phyloP scores from a whole-genome alignment of 106 monocot species.

The Dioscorea zingiberensis region DNA sequence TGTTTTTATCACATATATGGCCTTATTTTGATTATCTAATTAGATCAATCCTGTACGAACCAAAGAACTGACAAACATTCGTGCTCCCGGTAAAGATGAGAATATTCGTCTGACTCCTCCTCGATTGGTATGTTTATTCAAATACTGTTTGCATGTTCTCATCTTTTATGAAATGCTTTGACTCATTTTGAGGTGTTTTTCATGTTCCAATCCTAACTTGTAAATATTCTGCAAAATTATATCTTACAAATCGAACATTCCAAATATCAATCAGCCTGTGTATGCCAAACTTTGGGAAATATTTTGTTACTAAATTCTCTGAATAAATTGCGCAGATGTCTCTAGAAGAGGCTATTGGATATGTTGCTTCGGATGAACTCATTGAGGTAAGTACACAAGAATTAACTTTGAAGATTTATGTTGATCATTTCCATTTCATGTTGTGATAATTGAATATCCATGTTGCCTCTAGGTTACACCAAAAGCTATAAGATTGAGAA shows the following conservation, averaged over 20 bases:
- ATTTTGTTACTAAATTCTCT: no score
- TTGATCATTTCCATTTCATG: neutral
- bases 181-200: no score
- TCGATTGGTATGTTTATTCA: slow-evolving; percentile 59
- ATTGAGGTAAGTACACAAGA: slow-evolving; percentile 62
- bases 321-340: slow-evolving; percentile 54
- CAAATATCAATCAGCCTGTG: no score
- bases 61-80: slow-evolving; percentile 91
- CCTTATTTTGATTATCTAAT: neutral
- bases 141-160: neutral
- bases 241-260: no score
- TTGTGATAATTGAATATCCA: neutral
- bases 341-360: slow-evolving; percentile 92
- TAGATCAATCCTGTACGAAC: slow-evolving; percentile 95
- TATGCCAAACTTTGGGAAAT: no score
- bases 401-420: neutral
- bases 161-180: no score
- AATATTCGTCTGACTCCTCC: slow-evolving; percentile 89
- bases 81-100: slow-evolving; percentile 93
- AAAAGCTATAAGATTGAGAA: slow-evolving; percentile 72
- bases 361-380: slow-evolving; percentile 92
- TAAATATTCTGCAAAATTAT: no score
- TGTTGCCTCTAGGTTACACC: slow-evolving; percentile 67
- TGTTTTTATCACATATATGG: neutral
- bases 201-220: no score